Evolutionary conservation across 768 basidiomycete species (phyloP), one percentile per base, ranked within the genome.

Genomic region (Trametes meyenii): DNA sequence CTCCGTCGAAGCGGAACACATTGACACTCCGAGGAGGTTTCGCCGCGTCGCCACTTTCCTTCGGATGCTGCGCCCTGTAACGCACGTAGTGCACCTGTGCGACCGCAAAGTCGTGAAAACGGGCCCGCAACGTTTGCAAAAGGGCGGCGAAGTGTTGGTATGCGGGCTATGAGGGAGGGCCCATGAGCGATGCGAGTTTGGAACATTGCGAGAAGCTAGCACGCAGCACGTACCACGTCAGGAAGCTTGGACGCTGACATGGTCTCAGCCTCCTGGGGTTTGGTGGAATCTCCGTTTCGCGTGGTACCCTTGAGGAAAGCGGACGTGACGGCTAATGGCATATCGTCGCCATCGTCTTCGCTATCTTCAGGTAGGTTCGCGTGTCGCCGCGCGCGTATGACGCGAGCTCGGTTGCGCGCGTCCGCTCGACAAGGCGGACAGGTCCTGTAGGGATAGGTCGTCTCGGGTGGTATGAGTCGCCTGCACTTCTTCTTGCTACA

Each of bases 1-100:
- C 83, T 24, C 81, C 82, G 46, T 79, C 78, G 60, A 85, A 83
- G 24, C 70, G 72, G 66, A 85, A 84, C 5, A 66, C 48, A 49
- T 64, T 57, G 17, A 67, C 60, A 23, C 26, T 3, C 10, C 40
- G 26, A 8, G 14, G 38, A 4, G 43, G 50, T 29, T 23, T 50
- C 5, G 43, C 26, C 29, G n/a, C 23, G 24, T 46, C 43, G 35
- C 39, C 10, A 3, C 23, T 24, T 21, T 6, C 36, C 8, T 13
- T 24, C 17, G 39, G 21, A 40, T 43, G 60, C n/a, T 57, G 60
- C 13, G 43, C 53, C 59, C 63, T 67, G 58, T 67, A 65, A 10
- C 35, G 60, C 19, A 72, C 29, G 45, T 72, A 71, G 19, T 49
- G 64, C 43, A 53, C 33, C 49, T 70, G 69, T 19, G 67, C 66